Base-by-base conservation (phyloP, 75 land plant genomes). In the Gnetum montanum region DNA sequence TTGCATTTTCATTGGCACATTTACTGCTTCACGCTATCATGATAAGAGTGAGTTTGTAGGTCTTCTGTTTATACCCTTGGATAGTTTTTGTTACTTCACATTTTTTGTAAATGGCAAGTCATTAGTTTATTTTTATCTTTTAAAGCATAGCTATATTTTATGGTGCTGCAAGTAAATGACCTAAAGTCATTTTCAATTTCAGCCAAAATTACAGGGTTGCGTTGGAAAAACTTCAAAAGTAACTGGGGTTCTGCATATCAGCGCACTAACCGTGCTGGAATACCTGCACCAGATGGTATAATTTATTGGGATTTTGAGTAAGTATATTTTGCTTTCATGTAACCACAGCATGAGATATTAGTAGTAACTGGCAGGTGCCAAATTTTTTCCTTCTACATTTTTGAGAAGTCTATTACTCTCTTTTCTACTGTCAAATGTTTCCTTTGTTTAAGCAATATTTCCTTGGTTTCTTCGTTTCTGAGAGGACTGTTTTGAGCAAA, bases 221-320 rank as follows among this genome's bases (percentile, higher is more conserved):
- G 76, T 8, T 74, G 61, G 63, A 57, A 59, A 6, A 78, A 84
- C 6, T 70, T 94, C 30, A 69, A 62, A 50, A 70, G 73, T 28
- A 94, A 94, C 60, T 94, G 96, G 98, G 57, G 66, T 58, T 63
- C 98, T 7, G 67, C 61, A 29, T 94, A 90, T 62, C 98, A 94
- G 49, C 67, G 62, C 3, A 94, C 98, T 31, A 90, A 85, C 34
- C 64, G 76, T 54, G 96, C 91, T 58, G 98, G 98, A 24, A 66
- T 94, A 26, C 98, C 98, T 49, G 91, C 88, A 58, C 76, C 80
- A 35, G 57, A 83, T 46, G 98, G 98, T 61, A 20, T 61, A 4
- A 76, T 76, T 26, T 63, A 73, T 60, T 94, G 98, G 98, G 75
- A 66, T 57, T 94, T 94, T 63, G 77, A 83, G 98, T 94, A 71